Base-by-base conservation (phyloP, 148 eudicot genomes). In the Diospyros lotus region DNA sequence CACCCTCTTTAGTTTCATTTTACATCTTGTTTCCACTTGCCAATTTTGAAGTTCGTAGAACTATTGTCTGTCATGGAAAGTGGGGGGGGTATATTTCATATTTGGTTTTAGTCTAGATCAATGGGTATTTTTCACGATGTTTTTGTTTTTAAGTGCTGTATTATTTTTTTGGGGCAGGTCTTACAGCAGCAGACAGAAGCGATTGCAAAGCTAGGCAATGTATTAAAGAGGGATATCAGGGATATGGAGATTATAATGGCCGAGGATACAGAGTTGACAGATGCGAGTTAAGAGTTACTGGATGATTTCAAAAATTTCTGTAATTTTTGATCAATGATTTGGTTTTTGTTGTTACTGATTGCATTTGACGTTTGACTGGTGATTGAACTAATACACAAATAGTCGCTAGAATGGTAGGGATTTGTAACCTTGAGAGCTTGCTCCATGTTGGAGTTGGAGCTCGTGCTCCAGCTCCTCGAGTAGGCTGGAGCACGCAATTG, bases 211-310 rank as follows among this genome's bases (percentile, higher is more conserved):
- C 94, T 93, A 42, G 98, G 92, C 53, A 91, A 80, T 82, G 97
- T 89, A 75, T 76, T 95, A 88, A 95, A 90, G 80, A 81, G 94
- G 78, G 97, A 92, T 68, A 69, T 87, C 60, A 82, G 98, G 75
- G 96, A 95, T 67, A 86, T 87, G 91, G 98, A 95, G 84, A 92
- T 95, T 43, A 92, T 95, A 59, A 92, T 95, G 97, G 85, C 97
- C 1, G 96, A 95, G 79, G 98, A 90, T 71, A 83, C 87, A n/a
- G 90, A 89, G 80, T 86, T 86, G 89, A 72, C 72, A 5, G 89
- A 83, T 53, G 80, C 59, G 28, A 78, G 80, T 62, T 83, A 72
- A 80, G 7, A 65, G 46, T 39, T 52, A 13, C 38, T 60, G 64
- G 1, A 28, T 60, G 41, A 56, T 60, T 60, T 60, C 28, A 4